These are phyloP conservation scores for Hypholoma sublateritium DNA, from an alignment of 768 basidiomycete genomes.

Conservation along the genomic window DNA sequence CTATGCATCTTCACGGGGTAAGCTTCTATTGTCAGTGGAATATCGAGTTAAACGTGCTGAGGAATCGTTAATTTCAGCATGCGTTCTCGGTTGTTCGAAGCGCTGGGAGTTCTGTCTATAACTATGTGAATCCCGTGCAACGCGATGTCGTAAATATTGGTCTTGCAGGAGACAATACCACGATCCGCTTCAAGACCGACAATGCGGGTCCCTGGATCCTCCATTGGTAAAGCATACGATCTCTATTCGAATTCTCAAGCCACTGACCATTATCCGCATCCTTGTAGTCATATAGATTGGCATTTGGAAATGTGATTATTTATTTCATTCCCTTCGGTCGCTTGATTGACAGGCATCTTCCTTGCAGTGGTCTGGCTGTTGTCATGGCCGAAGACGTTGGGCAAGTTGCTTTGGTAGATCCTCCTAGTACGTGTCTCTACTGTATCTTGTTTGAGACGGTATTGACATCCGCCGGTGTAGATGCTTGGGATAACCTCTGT, in stretches of 20 bases:
- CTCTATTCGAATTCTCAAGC: conserved; percentile 22
- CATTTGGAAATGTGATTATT: conserved; percentile 33
- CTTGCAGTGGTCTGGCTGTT: conserved; percentile 25
- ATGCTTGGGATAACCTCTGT: conserved; percentile 32
- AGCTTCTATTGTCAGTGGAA: not conserved
- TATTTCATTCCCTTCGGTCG: not conserved
- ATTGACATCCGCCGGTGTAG: not conserved
- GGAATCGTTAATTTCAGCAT: conserved; percentile 27
- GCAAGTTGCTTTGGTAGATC: conserved; percentile 13
- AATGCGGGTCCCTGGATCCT: conserved; percentile 59
- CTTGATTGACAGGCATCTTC: not conserved
- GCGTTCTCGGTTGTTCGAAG: conserved; percentile 39
- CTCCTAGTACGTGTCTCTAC: conserved; percentile 20
- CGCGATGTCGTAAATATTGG: conserved; percentile 39
- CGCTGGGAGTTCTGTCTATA: conserved; percentile 35
- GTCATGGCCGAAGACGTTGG: conserved; percentile 36
- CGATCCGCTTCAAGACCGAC: conserved; percentile 60
- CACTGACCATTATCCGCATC: not conserved
- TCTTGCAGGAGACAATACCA: conserved; percentile 35
- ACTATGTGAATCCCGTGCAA: conserved; percentile 48
- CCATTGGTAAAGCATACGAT: conserved; percentile 27
- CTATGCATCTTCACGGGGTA: conserved; percentile 43
- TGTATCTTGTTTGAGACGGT: too few species aligned
- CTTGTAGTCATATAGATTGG: conserved; percentile 33
- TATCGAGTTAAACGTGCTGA: conserved; percentile 31